phyloP scores from a whole-genome alignment of 768 basidiomycete genomes.

The Piloderma croceum region DNA sequence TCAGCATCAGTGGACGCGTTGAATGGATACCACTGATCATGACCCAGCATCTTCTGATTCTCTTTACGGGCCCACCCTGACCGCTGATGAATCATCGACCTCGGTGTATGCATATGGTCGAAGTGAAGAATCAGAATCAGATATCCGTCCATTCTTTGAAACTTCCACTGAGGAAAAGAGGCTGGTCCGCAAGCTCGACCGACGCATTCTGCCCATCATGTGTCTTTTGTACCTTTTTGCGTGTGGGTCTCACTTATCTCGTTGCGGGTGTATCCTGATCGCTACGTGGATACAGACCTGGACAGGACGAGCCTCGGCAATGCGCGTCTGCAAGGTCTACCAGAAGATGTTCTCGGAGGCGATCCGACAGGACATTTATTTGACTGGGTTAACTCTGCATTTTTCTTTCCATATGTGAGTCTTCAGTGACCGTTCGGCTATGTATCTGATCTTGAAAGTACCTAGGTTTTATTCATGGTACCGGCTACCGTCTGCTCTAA shows the following conservation, averaged over 20 bases:
- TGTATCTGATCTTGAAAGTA: background rate
- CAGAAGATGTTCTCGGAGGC: conserved; percentile 57
- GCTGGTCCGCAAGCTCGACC: conserved; percentile 61
- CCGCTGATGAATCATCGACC: too few species aligned
- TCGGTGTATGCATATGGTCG: too few species aligned
- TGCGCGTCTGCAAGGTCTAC: conserved; percentile 68
- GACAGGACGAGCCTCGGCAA: conserved; percentile 79
- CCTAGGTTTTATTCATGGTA: conserved; percentile 66
- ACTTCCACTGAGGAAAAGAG: conserved; percentile 38
- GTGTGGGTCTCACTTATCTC: conserved; percentile 39
- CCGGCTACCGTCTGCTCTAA: conserved; percentile 65
- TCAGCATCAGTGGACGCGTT: too few species aligned
- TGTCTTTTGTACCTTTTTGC: conserved; percentile 72
- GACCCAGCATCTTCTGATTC: too few species aligned
- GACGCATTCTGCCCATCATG: conserved; percentile 62
- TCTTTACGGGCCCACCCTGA: too few species aligned
- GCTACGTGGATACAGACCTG: conserved; percentile 40
- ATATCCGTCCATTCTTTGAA: too few species aligned
- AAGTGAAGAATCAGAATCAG: too few species aligned
- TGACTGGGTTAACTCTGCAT: conserved; percentile 72
- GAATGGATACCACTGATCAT: too few species aligned
- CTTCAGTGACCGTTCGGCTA: background rate
- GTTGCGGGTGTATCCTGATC: background rate
- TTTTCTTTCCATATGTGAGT: conserved; percentile 75
- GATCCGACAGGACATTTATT: conserved; percentile 66